These are phyloP conservation scores for Ganoderma boninense DNA, from an alignment of 1,284 basidiomycete species.

Conservation along the genomic window DNA sequence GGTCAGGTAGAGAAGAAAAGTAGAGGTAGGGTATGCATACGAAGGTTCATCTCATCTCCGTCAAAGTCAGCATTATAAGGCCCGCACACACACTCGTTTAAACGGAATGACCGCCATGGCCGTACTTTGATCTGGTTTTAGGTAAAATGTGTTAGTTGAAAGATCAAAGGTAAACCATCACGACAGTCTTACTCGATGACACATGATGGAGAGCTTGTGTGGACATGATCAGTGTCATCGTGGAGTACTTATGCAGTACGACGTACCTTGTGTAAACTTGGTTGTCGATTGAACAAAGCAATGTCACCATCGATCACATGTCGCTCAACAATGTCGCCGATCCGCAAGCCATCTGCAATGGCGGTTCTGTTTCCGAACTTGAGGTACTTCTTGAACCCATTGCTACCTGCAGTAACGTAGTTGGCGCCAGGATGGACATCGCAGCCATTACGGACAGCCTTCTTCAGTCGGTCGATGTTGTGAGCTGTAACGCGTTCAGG, in stretches of 20 bases:
- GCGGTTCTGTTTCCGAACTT: conserved; percentile 81
- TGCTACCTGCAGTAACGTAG: conserved; percentile 84
- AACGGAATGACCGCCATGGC: conserved; percentile 96
- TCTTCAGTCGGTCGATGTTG: conserved; percentile 85
- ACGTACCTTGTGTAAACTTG: conserved; percentile 91
- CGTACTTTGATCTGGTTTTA: conserved; percentile 80
- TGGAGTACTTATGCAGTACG: background rate
- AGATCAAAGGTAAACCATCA: too few species aligned
- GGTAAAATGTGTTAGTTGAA: background rate
- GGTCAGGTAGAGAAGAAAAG: background rate
- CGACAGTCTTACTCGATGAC: conserved; percentile 79
- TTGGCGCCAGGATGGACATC: conserved; percentile 97
- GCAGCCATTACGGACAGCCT: conserved; percentile 89
- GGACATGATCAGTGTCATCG: conserved; percentile 31
- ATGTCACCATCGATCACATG: conserved; percentile 98
- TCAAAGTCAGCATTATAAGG: conserved; percentile 99
- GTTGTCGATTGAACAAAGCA: conserved; percentile 98
- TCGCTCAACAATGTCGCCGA: conserved; percentile 93
- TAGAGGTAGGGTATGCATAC: conserved; percentile 55
- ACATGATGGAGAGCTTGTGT: conserved; percentile 96
- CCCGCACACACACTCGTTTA: conserved; percentile 99
- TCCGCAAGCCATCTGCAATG: conserved; percentile 80
- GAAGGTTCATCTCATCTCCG: conserved; percentile 99
- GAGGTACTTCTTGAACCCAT: conserved; percentile 86
- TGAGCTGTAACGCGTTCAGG: conserved; percentile 95